These are phyloP conservation scores for Byssothecium circinans DNA, from an alignment of 2,329 filamentous ascomycete genomes.

Conservation along the genomic window DNA sequence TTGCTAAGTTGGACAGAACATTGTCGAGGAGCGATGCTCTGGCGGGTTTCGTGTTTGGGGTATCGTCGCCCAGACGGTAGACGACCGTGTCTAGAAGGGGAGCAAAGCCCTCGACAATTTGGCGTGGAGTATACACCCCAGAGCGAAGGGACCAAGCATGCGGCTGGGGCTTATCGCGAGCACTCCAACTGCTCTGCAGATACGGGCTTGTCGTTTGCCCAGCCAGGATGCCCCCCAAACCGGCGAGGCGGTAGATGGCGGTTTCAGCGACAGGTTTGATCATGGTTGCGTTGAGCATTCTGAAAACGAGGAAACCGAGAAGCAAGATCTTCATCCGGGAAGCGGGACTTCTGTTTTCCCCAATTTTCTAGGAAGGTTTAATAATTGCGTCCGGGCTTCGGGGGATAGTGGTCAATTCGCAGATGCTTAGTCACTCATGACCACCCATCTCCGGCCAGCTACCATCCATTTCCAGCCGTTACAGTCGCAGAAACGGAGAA, in stretches of 20 bases:
- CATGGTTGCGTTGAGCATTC: neutral
- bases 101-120: neutral
- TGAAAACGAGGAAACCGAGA: neutral
- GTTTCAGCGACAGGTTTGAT: neutral
- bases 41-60: neutral
- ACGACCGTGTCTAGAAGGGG: constrained; percentile 1
- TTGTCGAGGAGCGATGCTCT: constrained; percentile 1
- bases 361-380: neutral
- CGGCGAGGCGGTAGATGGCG: neutral
- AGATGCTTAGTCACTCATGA: neutral
- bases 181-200: neutral
- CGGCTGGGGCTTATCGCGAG: neutral
- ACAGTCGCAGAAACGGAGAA: neutral
- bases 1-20: neutral
- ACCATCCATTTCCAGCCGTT: neutral
- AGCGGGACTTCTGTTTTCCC: neutral
- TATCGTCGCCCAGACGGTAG: neutral
- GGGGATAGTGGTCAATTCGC: neutral
- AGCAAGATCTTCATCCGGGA: neutral
- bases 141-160: neutral
- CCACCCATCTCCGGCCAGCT: neutral
- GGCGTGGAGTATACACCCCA: constrained; percentile 1
- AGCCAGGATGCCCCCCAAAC: neutral
- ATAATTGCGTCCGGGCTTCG: neutral
- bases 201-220: neutral